Evolutionary conservation across 2,329 filamentous ascomycete species (phyloP).

Genomic region (Aschersonia sp.): DNA sequence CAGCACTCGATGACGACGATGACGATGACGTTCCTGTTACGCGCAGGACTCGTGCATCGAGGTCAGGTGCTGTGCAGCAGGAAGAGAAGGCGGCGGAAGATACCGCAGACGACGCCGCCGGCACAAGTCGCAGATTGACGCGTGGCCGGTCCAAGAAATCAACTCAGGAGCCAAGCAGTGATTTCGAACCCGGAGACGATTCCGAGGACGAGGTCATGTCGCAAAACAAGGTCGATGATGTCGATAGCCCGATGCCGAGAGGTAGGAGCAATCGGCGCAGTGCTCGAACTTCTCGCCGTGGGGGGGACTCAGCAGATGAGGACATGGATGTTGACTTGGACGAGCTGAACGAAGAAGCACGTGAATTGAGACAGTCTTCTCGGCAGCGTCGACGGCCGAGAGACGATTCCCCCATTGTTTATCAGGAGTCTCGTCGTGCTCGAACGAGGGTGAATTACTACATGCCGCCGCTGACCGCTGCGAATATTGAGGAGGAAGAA

Average conservation of each 20-base stretch:
- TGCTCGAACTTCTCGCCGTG: constrained; percentile 31
- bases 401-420: constrained; percentile 39
- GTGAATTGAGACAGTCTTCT: constrained; percentile 43
- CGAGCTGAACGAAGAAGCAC: constrained; percentile 50
- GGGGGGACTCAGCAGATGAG: constrained; percentile 38
- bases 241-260: constrained; percentile 33
- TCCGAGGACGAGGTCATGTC: constrained; percentile 39
- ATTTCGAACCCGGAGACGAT: constrained; percentile 46
- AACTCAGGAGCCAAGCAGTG: constrained; percentile 40
- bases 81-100: constrained; percentile 14
- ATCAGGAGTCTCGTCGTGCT: constrained; percentile 41
- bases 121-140: constrained; percentile 29
- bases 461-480: constrained; percentile 52
- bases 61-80: constrained; percentile 16
- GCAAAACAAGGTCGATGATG: constrained; percentile 27
- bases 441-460: constrained; percentile 66
- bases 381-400: constrained; percentile 34
- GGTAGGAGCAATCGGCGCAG: constrained; percentile 26
- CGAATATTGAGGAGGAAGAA: constrained; percentile 58
- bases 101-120: constrained; percentile 15
- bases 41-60: constrained; percentile 27
- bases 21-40: constrained; percentile 34
- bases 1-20: constrained; percentile 25
- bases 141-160: constrained; percentile 29
- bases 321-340: constrained; percentile 45